Evolutionary conservation across 352 stramenopile genomes (phyloP).

Genomic region (Hyaloperonospora arabidopsidis): DNA sequence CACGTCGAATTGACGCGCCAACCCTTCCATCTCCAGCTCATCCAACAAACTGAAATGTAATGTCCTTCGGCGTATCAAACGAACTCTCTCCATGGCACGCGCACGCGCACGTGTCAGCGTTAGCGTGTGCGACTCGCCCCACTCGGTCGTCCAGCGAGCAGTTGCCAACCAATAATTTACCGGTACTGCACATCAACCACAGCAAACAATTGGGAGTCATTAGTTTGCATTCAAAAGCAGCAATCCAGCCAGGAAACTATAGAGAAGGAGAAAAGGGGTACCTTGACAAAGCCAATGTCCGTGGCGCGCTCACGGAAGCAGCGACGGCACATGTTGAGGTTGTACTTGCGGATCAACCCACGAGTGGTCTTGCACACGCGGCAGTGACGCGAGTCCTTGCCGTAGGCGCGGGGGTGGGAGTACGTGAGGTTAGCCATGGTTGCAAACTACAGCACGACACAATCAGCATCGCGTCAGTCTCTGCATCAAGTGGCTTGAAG

Average conservation of each 20-base stretch:
- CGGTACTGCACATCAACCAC: conserved; percentile 42
- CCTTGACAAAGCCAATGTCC: conserved; percentile 94
- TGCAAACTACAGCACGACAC: conserved; percentile 31
- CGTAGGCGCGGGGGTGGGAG: conserved; percentile 82
- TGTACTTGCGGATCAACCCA: conserved; percentile 94
- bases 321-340: conserved; percentile 93
- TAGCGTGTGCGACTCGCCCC: conserved; percentile 26
- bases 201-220: too few relatives aligned
- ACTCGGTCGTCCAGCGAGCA: conserved; percentile 26
- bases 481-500: background rate
- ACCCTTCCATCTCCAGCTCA: conserved; percentile 11
- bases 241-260: too few relatives aligned
- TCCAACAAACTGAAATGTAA: conserved; percentile 25
- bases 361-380: conserved; percentile 86
- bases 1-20: conserved; percentile 11
- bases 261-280: too few relatives aligned
- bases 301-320: conserved; percentile 93
- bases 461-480: conserved; percentile 20
- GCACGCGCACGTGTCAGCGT: conserved; percentile 25
- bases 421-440: conserved; percentile 88
- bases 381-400: conserved; percentile 88
- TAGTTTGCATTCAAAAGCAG: too few relatives aligned
- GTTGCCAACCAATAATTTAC: conserved; percentile 56
- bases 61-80: conserved; percentile 63
- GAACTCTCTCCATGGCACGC: conserved; percentile 35